Conservation (phyloP, 306 rosid species). For the Prunus kanzakura region DNA sequence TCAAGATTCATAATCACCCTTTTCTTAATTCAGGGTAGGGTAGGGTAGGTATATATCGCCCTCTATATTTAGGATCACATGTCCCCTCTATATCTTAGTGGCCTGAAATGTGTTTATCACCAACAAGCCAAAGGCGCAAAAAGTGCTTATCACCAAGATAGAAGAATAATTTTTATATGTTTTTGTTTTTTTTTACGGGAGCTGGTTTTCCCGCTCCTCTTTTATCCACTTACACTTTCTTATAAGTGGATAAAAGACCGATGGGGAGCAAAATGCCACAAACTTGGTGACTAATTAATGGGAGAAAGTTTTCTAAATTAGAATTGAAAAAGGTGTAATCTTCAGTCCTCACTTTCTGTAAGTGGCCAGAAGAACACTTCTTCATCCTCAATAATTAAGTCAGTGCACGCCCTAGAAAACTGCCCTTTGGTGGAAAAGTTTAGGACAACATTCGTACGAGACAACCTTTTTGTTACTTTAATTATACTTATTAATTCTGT, state of each 20-base stretch:
- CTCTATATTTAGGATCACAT: background rate
- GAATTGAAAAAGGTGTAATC: background rate
- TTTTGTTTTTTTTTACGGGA: too few relatives aligned
- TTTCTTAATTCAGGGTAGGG: background rate
- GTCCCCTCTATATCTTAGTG: background rate
- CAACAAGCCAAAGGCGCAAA: background rate
- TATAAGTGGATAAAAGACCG: too few relatives aligned
- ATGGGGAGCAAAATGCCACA: background rate
- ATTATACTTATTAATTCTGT: background rate
- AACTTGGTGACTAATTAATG: background rate
- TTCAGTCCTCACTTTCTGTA: background rate
- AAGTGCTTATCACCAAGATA: background rate
- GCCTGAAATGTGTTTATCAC: background rate
- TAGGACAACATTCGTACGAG: background rate
- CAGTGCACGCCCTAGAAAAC: background rate
- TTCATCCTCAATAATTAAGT: background rate
- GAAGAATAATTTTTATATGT: too few relatives aligned
- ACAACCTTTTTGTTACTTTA: background rate
- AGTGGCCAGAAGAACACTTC: background rate
- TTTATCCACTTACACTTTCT: fast-evolving
- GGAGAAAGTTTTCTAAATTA: background rate
- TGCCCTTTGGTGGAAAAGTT: background rate
- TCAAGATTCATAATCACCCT: background rate
- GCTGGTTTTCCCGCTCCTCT: fast-evolving
- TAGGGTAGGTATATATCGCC: background rate